Percentiles rank a stretch among this genome's conserved stretches.
Evolutionary conservation across 2,329 filamentous ascomycete species (phyloP).

Genomic region (Fusarium palustre): DNA sequence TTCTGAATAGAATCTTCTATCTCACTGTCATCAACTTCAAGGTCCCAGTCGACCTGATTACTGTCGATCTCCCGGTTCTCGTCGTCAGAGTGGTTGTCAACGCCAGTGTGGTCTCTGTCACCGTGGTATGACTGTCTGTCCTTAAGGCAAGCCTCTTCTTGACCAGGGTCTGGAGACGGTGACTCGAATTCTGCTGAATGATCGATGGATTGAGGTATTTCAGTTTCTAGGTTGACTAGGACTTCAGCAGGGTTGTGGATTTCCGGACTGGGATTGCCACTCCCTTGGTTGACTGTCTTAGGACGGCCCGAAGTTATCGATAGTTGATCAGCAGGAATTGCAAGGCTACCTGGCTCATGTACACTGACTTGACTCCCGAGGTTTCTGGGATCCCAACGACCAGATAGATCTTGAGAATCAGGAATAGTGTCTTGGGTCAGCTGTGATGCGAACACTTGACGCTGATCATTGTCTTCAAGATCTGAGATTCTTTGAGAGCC

Average conservation of each 20-base stretch:
- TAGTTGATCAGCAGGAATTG: background rate
- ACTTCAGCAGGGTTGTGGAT: slow-evolving; percentile 1
- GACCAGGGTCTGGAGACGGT: background rate
- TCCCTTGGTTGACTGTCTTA: background rate
- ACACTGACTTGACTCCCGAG: slow-evolving; percentile 7
- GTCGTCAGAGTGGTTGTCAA: background rate
- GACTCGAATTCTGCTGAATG: background rate
- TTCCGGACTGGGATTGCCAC: background rate
- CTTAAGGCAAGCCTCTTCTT: background rate
- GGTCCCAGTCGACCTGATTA: background rate
- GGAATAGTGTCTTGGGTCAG: slow-evolving; percentile 56
- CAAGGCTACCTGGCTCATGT: slow-evolving; percentile 4
- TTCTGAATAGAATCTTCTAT: background rate
- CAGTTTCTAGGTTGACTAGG: background rate
- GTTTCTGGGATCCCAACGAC: slow-evolving; percentile 37
- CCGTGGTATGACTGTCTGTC: background rate
- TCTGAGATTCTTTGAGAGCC: slow-evolving; percentile 49
- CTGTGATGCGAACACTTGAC: slow-evolving; percentile 47
- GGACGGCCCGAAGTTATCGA: background rate
- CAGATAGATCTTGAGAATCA: slow-evolving; percentile 58
- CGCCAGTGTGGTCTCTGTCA: background rate
- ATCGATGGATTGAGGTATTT: background rate
- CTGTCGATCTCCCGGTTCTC: background rate
- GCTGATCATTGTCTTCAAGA: slow-evolving; percentile 52
- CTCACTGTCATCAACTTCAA: background rate